Evolutionary conservation across 2,329 filamentous ascomycete species (phyloP).

Genomic region (Ophiostoma quercus): DNA sequence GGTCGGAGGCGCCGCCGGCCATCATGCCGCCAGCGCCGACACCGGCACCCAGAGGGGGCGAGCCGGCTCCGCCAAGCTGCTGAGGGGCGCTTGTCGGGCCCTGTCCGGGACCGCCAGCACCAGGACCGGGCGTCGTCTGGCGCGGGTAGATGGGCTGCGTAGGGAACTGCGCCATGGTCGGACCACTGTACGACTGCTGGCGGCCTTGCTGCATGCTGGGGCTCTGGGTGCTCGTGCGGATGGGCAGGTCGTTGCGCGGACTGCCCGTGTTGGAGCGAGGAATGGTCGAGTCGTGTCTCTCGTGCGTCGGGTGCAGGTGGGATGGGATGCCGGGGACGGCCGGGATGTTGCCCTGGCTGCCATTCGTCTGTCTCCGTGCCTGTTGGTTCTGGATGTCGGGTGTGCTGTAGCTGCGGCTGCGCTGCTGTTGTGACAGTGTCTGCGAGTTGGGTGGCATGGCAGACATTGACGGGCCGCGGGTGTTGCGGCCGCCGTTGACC

Average conservation of each 20-base stretch:
- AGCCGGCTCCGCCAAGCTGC: constrained; percentile 30
- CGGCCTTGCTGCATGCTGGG: constrained; percentile 62
- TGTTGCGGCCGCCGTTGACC: constrained; percentile 52
- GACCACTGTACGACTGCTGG: constrained; percentile 40
- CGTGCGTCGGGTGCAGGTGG: constrained; percentile 56
- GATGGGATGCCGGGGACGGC: constrained; percentile 71
- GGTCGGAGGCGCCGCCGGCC: constrained; percentile 34
- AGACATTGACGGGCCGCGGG: constrained; percentile 73
- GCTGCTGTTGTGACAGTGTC: constrained; percentile 46
- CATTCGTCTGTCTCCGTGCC: constrained; percentile 52
- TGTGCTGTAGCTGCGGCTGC: constrained; percentile 80
- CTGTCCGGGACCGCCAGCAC: not conserved
- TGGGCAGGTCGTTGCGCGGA: constrained; percentile 62
- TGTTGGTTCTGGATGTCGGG: constrained; percentile 79
- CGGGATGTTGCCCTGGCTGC: constrained; percentile 53
- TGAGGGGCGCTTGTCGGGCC: constrained; percentile 13
- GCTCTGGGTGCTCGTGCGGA: constrained; percentile 65
- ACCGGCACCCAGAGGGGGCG: constrained; percentile 32
- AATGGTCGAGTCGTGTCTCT: constrained; percentile 53
- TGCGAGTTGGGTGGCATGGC: constrained; percentile 55
- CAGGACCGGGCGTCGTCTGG: constrained; percentile 36
- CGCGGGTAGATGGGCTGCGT: constrained; percentile 49
- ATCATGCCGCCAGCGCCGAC: constrained; percentile 30
- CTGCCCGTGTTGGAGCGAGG: constrained; percentile 79
- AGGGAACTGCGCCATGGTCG: constrained; percentile 53